Percentiles rank a stretch among this genome's conserved stretches.
Evolutionary conservation across 2,329 filamentous ascomycete species (phyloP).

Genomic region (Penicillium palitans): DNA sequence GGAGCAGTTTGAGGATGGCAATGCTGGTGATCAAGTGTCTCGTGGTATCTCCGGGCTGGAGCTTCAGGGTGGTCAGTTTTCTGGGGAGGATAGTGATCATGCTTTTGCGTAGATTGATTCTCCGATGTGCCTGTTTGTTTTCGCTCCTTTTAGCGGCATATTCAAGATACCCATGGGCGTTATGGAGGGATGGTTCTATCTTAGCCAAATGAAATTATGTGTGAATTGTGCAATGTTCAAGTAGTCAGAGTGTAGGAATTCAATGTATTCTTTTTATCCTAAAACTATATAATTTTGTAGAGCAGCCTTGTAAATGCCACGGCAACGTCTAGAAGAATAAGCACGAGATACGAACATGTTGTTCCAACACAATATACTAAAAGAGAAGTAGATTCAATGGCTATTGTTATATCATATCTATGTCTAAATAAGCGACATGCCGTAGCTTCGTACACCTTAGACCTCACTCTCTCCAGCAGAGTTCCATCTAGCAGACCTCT

Average conservation of each 20-base stretch:
- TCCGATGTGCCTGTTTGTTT: background rate
- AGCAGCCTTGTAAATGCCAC: background rate
- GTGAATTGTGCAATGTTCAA: background rate
- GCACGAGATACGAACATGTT: too few species aligned
- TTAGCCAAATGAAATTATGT: background rate
- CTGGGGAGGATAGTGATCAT: background rate
- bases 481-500: background rate
- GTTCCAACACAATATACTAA: too few species aligned
- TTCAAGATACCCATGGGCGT: constrained; percentile 11
- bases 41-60: background rate
- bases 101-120: background rate
- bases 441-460: background rate
- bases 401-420: background rate
- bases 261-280: background rate
- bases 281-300: background rate
- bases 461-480: background rate
- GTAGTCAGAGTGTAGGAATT: background rate
- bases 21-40: background rate
- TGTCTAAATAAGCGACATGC: background rate
- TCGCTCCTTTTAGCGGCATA: constrained; percentile 7
- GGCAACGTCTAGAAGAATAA: background rate
- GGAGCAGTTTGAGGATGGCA: background rate
- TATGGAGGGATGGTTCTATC: background rate
- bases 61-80: background rate
- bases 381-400: background rate